These are phyloP conservation scores for Orbilia ellipsospora DNA, from an alignment of 2,329 filamentous ascomycete species.

Conservation along the genomic window DNA sequence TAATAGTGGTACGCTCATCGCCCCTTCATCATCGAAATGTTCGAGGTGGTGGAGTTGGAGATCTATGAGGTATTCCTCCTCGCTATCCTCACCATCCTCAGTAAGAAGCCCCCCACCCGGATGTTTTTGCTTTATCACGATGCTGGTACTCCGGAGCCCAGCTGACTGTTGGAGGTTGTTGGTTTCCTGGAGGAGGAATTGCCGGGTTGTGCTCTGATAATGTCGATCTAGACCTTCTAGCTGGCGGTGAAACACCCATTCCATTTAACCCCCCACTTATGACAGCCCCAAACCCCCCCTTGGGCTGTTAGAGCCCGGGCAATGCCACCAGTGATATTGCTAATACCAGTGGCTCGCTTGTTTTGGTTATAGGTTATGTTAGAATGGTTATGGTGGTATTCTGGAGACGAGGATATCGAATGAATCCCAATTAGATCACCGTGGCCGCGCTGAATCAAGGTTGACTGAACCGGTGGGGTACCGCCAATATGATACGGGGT, in stretches of 20 bases:
- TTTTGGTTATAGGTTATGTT: conserved; percentile 21
- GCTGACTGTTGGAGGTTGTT: conserved; percentile 37
- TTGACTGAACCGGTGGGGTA: conserved; percentile 56
- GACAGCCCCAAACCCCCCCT: conserved; percentile 41
- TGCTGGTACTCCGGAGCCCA: conserved; percentile 52
- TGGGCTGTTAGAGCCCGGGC: conserved; percentile 45
- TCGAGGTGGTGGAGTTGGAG: conserved; percentile 72
- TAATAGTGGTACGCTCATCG: conserved; percentile 71
- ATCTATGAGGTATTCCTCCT: conserved; percentile 60
- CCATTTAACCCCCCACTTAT: conserved; percentile 42
- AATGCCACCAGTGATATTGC: conserved; percentile 50
- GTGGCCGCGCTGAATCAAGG: conserved; percentile 42
- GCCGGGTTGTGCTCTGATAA: conserved; percentile 12
- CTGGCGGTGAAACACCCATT: conserved; percentile 39
- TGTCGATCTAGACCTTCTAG: conserved; percentile 20
- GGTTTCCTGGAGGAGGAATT: conserved; percentile 4
- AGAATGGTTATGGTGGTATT: conserved; percentile 56
- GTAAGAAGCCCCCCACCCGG: conserved; percentile 37
- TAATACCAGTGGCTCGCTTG: conserved; percentile 42
- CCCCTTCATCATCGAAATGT: conserved; percentile 76
- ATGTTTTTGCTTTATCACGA: conserved; percentile 41
- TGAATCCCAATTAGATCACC: conserved; percentile 42
- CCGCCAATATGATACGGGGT: conserved; percentile 60
- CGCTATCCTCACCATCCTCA: conserved; percentile 46
- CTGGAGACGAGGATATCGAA: conserved; percentile 58